Evolutionary conservation across 2,329 filamentous ascomycete species (phyloP), one percentile per base, ranked within the genome.

Genomic region (Tympanopsis confertula): DNA sequence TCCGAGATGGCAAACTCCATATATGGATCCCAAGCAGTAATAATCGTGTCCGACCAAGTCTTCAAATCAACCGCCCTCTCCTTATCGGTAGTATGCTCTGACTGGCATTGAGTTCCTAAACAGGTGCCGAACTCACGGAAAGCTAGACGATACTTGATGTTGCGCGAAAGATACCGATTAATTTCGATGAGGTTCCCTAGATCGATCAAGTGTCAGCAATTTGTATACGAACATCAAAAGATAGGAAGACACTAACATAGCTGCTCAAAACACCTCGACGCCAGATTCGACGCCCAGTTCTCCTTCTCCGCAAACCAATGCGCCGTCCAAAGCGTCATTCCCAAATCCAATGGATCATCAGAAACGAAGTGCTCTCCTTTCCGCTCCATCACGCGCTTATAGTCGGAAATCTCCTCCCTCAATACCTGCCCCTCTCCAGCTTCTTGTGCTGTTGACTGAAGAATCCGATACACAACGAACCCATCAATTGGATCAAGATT

Each of bases 281-380:
- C 51, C 37, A 72, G 47, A 4, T 49, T 44, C 3, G 45, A 45
- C 2, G 69, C 66, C 71, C 70, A 75, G 2, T 53, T 50, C 41
- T 73, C 68, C 36, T 50, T 49, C 2, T 57, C 57, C 0, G 50
- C 51, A 41, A 65, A 62, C 52, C 72, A 69, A 42, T 74, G 69
- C 17, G 59, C 59, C 33, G 66, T 66, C 71, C 72, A 77, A 19
- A 77, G 47, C 1, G 69, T 66, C 72, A 77, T 76, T 1, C 72
- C 73, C 32, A 77, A 48, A 46, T 77, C 72, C n/a, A 75, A 50
- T 14, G 64, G 54, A 49, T 75, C 72, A 3, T 48, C 51, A 19
- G 66, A 70, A 3, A 64, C 56, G 30, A 57, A 60, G 36, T 66
- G 49, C 14, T 58, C 50, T 2, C 63, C 63, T 37, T 64, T 63